Evolutionary conservation across 257 asterid species (phyloP), one percentile per base, ranked within the genome.

Genomic region (Phtheirospermum japonicum): DNA sequence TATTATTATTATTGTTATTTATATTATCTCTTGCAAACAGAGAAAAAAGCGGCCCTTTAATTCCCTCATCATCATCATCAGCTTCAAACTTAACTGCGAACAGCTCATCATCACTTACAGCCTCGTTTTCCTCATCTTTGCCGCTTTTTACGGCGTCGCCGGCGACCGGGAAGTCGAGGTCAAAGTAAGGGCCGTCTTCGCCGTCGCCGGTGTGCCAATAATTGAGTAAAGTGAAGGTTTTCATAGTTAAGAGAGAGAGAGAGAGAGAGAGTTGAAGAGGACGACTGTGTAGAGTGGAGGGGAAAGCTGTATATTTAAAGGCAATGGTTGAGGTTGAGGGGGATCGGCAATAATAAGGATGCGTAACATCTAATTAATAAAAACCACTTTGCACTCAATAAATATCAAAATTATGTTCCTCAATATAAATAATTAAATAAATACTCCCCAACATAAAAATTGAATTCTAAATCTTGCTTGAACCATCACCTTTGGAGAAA

Each of bases 1-100:
- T 9, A 5, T 5, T 5, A 34, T 34, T 34, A 9, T 6, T 5
- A 9, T 73, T 68, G n/a, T n/a, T n/a, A n/a, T n/a, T n/a, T n/a
- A n/a, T n/a, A 31, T 20, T 66, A n/a, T 87, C 86, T 54, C 84
- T 81, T 5, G 75, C 73, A 42, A 87, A 83, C 59, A 85, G 40
- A 5, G 90, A 81, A 42, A 76, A 63, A 11, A 85, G 57, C 5
- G 86, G 77, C 11, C 73, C 61, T 46, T 61, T 73, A 5, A 57
- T 76, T 14, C 78, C 84, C 28, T 80, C 28, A 23, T 23, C 28
- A 23, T 3, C 28, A 23, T 1, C 28, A 1, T 23, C 87, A 0
- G 71, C 76, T 17, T 72, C 75, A 1, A 82, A 70, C 59, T 74
- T 77, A 20, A 80, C 80, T 0, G 77, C 58, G 34, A 73, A 71